phyloP scores from a whole-genome alignment of 2,329 filamentous ascomycete genomes.

The Simplicillium aogashimaense region DNA sequence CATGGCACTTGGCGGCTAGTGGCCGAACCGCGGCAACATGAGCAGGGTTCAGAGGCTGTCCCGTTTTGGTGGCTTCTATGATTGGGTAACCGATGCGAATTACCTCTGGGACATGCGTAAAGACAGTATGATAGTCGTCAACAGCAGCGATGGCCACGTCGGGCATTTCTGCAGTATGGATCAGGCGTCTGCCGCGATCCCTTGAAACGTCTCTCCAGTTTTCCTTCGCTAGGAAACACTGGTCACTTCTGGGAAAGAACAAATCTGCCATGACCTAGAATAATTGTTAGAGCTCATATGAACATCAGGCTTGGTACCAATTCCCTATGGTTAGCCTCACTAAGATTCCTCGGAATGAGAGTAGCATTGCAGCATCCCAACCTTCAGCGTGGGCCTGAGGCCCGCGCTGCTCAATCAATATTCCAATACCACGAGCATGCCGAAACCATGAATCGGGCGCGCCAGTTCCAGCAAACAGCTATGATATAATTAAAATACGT shows the following conservation, averaged over 20 bases:
- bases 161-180: constrained; percentile 13
- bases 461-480: constrained; percentile 32
- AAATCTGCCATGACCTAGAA: constrained; percentile 26
- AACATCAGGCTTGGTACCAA: background rate
- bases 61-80: constrained; percentile 17
- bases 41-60: constrained; percentile 16
- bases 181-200: constrained; percentile 14
- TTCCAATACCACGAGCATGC: constrained; percentile 26
- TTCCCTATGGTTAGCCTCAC: constrained; percentile 9
- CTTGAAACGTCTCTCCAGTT: constrained; percentile 25
- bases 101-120: constrained; percentile 23
- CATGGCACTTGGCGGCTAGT: constrained; percentile 16
- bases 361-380: constrained; percentile 26
- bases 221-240: constrained; percentile 24
- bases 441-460: constrained; percentile 25
- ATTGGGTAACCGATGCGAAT: constrained; percentile 20
- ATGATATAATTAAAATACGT: background rate
- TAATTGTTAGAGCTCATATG: background rate
- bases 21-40: constrained; percentile 18
- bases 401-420: constrained; percentile 29
- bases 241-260: constrained; percentile 21
- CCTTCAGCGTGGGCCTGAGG: constrained; percentile 20
- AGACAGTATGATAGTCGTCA: constrained; percentile 21
- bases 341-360: constrained; percentile 25
- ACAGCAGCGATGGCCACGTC: constrained; percentile 14